A percentile compares a stretch with the other conserved stretches of the same genome.
These are phyloP conservation scores for Xylaria acuta DNA, from an alignment of 495 filamentous ascomycete species.

Conservation along the genomic window DNA sequence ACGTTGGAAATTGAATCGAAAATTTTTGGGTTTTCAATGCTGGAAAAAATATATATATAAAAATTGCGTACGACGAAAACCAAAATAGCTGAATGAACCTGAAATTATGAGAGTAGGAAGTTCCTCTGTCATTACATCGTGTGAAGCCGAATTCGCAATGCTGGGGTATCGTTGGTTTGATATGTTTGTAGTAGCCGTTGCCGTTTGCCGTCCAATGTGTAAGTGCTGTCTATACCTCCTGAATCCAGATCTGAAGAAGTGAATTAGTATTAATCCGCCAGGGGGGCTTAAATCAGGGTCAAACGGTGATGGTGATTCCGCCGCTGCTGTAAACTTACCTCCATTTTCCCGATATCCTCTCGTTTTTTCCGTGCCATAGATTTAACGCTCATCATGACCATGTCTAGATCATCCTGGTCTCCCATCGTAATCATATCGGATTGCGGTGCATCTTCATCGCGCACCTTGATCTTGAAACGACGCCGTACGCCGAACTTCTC, in stretches of 20 bases:
- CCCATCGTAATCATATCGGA: constrained; percentile 95
- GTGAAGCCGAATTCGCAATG: constrained; percentile 41
- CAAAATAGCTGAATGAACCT: not conserved
- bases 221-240: constrained; percentile 56
- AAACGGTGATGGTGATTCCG: not conserved
- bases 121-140: constrained; percentile 40
- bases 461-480: constrained; percentile 82
- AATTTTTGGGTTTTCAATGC: not conserved
- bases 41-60: not conserved
- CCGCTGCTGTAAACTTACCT: constrained; percentile 65
- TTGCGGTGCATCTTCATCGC: constrained; percentile 74
- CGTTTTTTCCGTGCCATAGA: constrained; percentile 73
- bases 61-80: not conserved
- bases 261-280: constrained; percentile 14
- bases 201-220: constrained; percentile 31
- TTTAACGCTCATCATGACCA: constrained; percentile 73
- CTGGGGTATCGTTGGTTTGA: constrained; percentile 43
- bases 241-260: constrained; percentile 66
- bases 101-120: constrained; percentile 27
- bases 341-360: constrained; percentile 90
- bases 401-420: constrained; percentile 94
- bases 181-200: constrained; percentile 28
- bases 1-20: not conserved
- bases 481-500: constrained; percentile 80
- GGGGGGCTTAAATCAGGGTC: not conserved